Percentiles rank a stretch among this genome's conserved stretches.
phyloP scores from a whole-genome alignment of 225 moss, liverwort and hornwort species.

The Pseudoscleropodium purum region DNA sequence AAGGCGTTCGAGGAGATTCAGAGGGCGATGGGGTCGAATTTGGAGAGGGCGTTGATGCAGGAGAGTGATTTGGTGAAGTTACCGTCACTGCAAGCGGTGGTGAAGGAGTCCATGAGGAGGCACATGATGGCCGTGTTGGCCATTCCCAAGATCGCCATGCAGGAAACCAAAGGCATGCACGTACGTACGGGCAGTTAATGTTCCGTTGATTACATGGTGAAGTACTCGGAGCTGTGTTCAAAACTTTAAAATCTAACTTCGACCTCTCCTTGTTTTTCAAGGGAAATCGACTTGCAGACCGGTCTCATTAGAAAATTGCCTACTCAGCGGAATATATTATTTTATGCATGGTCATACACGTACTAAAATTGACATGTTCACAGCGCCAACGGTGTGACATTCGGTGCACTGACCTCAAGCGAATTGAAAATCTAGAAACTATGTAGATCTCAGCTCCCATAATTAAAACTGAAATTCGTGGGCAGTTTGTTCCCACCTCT shows the following conservation, averaged over 20 bases:
- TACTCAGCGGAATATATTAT: neutral
- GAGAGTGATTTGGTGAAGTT: constrained; percentile 15
- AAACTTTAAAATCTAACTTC: neutral
- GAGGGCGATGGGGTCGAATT: constrained; percentile 7
- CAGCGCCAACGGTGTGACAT: neutral
- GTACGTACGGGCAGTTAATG: too few species aligned
- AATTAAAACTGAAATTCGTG: too few species aligned
- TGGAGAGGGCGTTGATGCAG: constrained; percentile 6
- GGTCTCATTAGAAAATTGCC: neutral
- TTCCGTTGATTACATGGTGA: neutral
- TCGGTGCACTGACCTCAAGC: neutral
- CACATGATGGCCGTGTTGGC: constrained; percentile 44
- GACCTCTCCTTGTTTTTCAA: neutral
- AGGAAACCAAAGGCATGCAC: neutral
- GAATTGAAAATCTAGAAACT: neutral
- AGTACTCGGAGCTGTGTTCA: neutral
- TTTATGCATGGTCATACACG: neutral
- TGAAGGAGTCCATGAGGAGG: constrained; percentile 39
- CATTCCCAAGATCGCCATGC: constrained; percentile 24
- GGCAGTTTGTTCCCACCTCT: neutral
- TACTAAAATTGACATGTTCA: neutral
- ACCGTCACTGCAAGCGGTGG: constrained; percentile 11
- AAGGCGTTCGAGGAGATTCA: constrained; percentile 9
- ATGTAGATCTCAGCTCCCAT: neutral
- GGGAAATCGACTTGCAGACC: neutral